These are phyloP conservation scores for Corchorus capsularis DNA, from an alignment of 345 rosid genomes.

Conservation along the genomic window DNA sequence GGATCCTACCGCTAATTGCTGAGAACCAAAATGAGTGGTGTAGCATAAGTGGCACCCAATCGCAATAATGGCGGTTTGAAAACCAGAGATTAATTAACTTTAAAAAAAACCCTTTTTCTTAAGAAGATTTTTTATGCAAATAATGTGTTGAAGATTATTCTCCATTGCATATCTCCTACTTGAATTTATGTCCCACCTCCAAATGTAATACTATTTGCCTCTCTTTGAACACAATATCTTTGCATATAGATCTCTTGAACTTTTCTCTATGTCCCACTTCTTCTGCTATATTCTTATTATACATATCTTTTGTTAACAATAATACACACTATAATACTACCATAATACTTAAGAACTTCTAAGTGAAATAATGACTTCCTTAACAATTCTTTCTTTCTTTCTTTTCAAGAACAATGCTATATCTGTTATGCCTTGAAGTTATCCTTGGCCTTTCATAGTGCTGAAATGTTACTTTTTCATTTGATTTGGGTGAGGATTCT, in stretches of 20 bases:
- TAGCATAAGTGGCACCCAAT: not conserved
- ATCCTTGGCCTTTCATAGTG: constrained; percentile 36
- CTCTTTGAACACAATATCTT: not conserved
- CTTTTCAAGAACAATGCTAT: not conserved
- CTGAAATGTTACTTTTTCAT: constrained; percentile 22
- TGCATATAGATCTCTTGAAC: not conserved
- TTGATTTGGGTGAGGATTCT: constrained; percentile 15
- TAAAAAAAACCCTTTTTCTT: not conserved
- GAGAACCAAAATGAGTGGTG: constrained; percentile 15
- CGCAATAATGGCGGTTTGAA: not conserved
- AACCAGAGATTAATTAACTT: not conserved
- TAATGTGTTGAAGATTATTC: not conserved
- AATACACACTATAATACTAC: not conserved
- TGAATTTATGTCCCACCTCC: not conserved
- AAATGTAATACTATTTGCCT: not conserved
- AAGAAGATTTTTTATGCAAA: not conserved
- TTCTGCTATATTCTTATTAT: not conserved
- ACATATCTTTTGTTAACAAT: not conserved
- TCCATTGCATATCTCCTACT: not conserved
- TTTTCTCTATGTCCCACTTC: too few species aligned
- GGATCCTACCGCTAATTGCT: constrained; percentile 22
- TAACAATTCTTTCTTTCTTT: not conserved
- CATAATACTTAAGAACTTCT: not conserved
- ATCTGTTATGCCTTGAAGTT: not conserved
- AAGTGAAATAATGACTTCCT: not conserved